Percentiles rank a stretch among this genome's conserved stretches.
These are phyloP conservation scores for Malus hybrid DNA, from an alignment of 331 rosid genomes.

Conservation along the genomic window DNA sequence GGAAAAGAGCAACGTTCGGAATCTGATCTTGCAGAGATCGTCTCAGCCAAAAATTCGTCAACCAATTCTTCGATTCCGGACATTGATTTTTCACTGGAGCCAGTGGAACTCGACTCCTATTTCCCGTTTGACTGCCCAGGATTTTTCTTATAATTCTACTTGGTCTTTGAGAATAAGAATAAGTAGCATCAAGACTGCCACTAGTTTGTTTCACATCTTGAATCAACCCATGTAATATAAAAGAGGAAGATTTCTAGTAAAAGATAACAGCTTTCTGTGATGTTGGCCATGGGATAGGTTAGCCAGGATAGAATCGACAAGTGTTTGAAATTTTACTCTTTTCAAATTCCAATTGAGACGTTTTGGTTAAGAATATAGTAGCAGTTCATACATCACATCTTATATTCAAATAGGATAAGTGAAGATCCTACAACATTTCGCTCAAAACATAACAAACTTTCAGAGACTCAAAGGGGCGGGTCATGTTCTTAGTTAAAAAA, in stretches of 20 bases:
- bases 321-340: background rate
- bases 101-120: constrained; percentile 32
- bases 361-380: background rate
- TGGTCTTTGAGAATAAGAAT: background rate
- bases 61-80: constrained; percentile 55
- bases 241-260: constrained; percentile 1
- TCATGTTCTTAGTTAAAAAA: background rate
- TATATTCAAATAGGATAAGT: background rate
- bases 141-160: constrained; percentile 28
- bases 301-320: background rate
- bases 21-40: constrained; percentile 43
- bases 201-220: constrained; percentile 2
- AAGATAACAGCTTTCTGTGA: constrained; percentile 1
- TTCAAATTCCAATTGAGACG: background rate
- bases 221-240: constrained; percentile 1
- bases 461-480: background rate
- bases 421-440: background rate
- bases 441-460: background rate
- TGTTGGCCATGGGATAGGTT: background rate
- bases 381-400: background rate
- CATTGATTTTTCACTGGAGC: constrained; percentile 52
- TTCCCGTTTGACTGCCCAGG: constrained; percentile 44
- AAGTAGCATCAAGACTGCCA: constrained; percentile 9
- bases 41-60: constrained; percentile 56
- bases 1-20: constrained; percentile 39